These are phyloP conservation scores for Erysimum cheiranthoides DNA, from an alignment of 345 rosid species.

Conservation along the genomic window DNA sequence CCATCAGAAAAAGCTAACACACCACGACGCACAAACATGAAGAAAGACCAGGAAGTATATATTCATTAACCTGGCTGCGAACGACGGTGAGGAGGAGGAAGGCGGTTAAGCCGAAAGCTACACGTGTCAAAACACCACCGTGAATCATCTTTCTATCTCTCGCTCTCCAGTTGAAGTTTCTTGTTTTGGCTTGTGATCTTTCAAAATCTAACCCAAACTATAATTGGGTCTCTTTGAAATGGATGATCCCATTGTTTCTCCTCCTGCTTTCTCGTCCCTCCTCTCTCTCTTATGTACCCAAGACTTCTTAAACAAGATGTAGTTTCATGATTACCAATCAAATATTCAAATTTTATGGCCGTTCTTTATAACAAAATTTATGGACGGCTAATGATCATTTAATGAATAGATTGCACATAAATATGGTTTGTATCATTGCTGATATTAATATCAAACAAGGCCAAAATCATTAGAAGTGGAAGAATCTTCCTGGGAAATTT, in stretches of 20 bases:
- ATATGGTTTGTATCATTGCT: neutral
- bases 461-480: neutral
- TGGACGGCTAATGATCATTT: neutral
- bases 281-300: conserved; percentile 2
- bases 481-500: conserved; percentile 10
- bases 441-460: conserved; percentile 21
- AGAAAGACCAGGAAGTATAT: neutral
- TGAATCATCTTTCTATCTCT: conserved; percentile 9
- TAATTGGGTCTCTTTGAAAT: conserved; percentile 7
- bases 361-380: neutral
- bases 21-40: conserved; percentile 14
- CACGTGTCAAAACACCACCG: conserved; percentile 30
- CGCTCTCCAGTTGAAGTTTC: conserved; percentile 6
- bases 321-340: neutral
- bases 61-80: conserved; percentile 29
- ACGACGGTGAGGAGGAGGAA: conserved; percentile 49
- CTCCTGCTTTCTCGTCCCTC: conserved; percentile 11
- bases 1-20: conserved; percentile 1
- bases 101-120: conserved; percentile 42
- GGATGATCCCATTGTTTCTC: conserved; percentile 19
- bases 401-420: neutral
- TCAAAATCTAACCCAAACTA: neutral
- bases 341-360: neutral
- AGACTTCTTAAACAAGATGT: neutral
- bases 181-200: neutral